phyloP scores from a whole-genome alignment of 345 rosid genomes.

The Citrus medica region DNA sequence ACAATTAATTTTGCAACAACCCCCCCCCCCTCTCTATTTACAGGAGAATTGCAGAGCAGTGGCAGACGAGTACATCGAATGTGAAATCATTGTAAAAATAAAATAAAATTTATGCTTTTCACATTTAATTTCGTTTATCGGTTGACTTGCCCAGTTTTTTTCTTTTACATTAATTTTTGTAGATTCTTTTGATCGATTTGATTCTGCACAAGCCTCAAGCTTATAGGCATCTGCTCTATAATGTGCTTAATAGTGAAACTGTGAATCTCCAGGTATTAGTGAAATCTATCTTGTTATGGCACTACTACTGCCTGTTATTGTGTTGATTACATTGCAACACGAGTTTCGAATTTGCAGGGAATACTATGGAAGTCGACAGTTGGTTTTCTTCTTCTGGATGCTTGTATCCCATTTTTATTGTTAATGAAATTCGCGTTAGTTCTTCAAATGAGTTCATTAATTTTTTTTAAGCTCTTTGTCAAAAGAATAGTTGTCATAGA shows the following conservation, averaged over 20 bases:
- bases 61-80: slow-evolving; percentile 78
- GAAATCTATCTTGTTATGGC: background rate
- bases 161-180: background rate
- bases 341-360: slow-evolving; percentile 42
- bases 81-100: slow-evolving; percentile 64
- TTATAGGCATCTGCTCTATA: slow-evolving; percentile 69
- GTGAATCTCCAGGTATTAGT: slow-evolving; percentile 45
- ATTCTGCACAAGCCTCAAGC: slow-evolving; percentile 79
- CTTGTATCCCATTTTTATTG: slow-evolving; percentile 58
- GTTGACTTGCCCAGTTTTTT: background rate
- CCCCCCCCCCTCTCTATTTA: background rate
- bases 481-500: background rate
- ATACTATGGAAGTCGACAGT: slow-evolving; percentile 56
- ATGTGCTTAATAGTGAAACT: slow-evolving; percentile 50
- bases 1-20: background rate
- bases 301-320: background rate
- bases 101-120: background rate
- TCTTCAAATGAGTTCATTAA: background rate
- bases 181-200: slow-evolving; percentile 86
- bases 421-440: slow-evolving; percentile 2
- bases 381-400: slow-evolving; percentile 68
- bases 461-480: background rate
- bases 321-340: background rate
- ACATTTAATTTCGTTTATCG: background rate
- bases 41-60: slow-evolving; percentile 66